Base-by-base conservation (phyloP, 768 basidiomycete genomes). In the Chalciporus sphaerocephalus region DNA sequence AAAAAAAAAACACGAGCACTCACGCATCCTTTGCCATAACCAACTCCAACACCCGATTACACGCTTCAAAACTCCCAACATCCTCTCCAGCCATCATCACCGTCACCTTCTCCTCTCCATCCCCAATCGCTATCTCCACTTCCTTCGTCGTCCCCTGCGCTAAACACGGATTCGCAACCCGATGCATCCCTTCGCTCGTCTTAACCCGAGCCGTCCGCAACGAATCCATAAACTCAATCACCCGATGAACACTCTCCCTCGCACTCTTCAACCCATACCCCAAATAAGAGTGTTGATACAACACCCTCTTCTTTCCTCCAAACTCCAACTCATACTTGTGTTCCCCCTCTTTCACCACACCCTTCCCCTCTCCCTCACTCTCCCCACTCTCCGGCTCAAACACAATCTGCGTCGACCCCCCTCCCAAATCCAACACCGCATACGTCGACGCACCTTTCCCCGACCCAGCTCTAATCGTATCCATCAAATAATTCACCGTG, bases 201-300 rank as follows among this genome's bases (percentile, higher is more conserved):
- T 33, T 38, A n/a, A 33, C 12, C 48, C n/a, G n/a, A n/a, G 43
- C 5, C 15, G 5, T 23, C 17, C 72, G 69, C 41, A 85, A 54
- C 6, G 74, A 67, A 5, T 73, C 68, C 73, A 92, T 87, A 66
- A 95, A 97, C n/a, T 89, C 85, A 24, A 97, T 87, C 40, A 99
- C 70, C 52, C 81, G 81, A 62, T 99, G 92, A 11, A 96, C 87
- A 60, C 85, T 82, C 65, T 75, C 71, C 51, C 95, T 66, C 20
- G 92, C 93, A 20, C 78, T 74, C 92, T 92, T 97, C 24, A 97
- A 73, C 10, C 96, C 96, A 68, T 94, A 99, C 5, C 94, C 96
- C 45, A 98, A 76, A 69, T 97, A 96, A 44, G 95, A 98, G 60
- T 99, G 95, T 69, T 98, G 96, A 68, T 98, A 98, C 51, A 97